Evolutionary conservation across 345 rosid genomes (phyloP).

Genomic region (Sisymbrium altissimum): DNA sequence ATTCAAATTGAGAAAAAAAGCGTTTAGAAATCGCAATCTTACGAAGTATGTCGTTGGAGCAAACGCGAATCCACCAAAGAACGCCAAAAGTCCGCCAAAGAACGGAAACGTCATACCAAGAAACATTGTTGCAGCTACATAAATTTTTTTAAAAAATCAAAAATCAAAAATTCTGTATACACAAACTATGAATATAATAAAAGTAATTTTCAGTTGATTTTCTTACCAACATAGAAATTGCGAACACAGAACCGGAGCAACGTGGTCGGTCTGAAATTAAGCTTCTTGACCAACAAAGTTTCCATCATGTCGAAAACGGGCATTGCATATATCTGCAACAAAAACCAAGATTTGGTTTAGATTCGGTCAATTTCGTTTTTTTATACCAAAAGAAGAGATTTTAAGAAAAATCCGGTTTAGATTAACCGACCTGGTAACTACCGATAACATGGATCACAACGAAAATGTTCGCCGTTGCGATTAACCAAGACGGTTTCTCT

Average conservation of each 20-base stretch:
- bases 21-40: conserved; percentile 25
- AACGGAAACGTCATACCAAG: conserved; percentile 68
- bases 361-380: background rate
- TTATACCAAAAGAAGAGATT: background rate
- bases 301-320: conserved; percentile 87
- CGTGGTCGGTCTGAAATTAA: conserved; percentile 43
- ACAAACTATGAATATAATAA: background rate
- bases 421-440: conserved; percentile 62
- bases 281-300: conserved; percentile 56
- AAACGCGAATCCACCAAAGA: conserved; percentile 87
- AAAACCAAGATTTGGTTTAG: background rate
- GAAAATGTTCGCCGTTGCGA: conserved; percentile 56
- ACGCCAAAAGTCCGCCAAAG: conserved; percentile 76
- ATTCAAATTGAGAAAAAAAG: background rate
- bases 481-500: conserved; percentile 69
- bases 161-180: too few species aligned
- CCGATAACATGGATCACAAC: conserved; percentile 81
- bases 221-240: conserved; percentile 58
- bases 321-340: conserved; percentile 60
- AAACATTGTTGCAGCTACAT: conserved; percentile 66
- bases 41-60: conserved; percentile 83
- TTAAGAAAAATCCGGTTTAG: background rate
- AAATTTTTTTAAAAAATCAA: background rate
- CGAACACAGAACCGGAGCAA: conserved; percentile 51
- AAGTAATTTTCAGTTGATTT: background rate